These are phyloP conservation scores for Dactylorhiza incarnata DNA, from an alignment of 106 monocot genomes.

Conservation along the genomic window DNA sequence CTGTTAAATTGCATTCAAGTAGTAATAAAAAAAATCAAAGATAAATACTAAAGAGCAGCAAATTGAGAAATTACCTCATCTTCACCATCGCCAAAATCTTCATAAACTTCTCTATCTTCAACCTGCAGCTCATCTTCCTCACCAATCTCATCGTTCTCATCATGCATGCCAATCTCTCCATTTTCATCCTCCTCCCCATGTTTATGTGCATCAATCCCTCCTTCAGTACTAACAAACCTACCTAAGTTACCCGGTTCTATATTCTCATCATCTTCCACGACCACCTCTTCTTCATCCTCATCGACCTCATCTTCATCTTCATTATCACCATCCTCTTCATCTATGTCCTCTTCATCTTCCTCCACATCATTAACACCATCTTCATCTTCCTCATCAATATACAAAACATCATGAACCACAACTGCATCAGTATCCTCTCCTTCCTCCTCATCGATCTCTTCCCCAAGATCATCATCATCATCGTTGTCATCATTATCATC, in stretches of 20 bases:
- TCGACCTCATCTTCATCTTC: too few species aligned
- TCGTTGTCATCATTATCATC: constrained; percentile 34
- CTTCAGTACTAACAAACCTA: too few species aligned
- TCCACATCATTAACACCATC: constrained; percentile 8
- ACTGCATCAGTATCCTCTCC: constrained; percentile 53
- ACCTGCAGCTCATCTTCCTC: constrained; percentile 47
- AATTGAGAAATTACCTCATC: constrained; percentile 65
- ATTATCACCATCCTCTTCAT: too few species aligned
- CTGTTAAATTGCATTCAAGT: background rate
- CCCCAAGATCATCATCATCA: too few species aligned
- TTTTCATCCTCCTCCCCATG: too few species aligned
- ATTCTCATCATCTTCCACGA: too few species aligned
- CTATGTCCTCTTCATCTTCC: background rate
- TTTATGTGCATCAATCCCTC: too few species aligned
- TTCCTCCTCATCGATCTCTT: constrained; percentile 51
- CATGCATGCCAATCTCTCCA: too few species aligned
- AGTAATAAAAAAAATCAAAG: background rate
- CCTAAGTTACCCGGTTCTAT: too few species aligned
- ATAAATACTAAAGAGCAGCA: too few species aligned
- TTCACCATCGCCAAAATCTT: constrained; percentile 38
- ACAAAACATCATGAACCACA: constrained; percentile 51
- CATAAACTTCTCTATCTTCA: constrained; percentile 30
- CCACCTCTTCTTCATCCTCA: too few species aligned
- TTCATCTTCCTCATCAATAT: background rate
- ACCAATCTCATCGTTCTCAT: constrained; percentile 22